Conservation (phyloP, 352 stramenopile genomes). For the Pythium brassicae region DNA sequence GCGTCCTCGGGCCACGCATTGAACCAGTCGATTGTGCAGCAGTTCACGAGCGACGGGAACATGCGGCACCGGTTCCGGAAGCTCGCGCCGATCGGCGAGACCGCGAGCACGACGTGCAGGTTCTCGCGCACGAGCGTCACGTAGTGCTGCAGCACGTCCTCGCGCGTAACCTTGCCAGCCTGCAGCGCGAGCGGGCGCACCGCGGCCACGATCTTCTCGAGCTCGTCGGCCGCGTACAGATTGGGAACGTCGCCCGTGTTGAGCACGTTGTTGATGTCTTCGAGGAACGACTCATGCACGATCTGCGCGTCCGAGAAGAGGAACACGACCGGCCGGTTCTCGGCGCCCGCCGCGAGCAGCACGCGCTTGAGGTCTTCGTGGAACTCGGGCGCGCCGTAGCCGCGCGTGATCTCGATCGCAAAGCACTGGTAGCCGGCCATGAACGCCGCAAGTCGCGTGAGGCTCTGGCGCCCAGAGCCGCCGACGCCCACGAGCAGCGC, state of each 20-base stretch:
- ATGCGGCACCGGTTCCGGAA: conserved; percentile 92
- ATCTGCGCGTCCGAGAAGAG: conserved; percentile 94
- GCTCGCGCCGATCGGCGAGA: conserved; percentile 89
- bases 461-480: conserved; percentile 86
- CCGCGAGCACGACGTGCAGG: conserved; percentile 92
- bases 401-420: conserved; percentile 91
- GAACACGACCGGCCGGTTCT: conserved; percentile 89
- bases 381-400: conserved; percentile 88
- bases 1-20: conserved; percentile 94
- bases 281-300: conserved; percentile 90
- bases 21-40: conserved; percentile 96
- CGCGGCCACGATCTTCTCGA: conserved; percentile 87
- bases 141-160: conserved; percentile 86
- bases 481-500: conserved; percentile 91
- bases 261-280: conserved; percentile 95
- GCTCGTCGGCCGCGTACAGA: conserved; percentile 88
- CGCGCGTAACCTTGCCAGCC: conserved; percentile 76
- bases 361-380: conserved; percentile 92
- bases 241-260: conserved; percentile 94
- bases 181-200: conserved; percentile 77
- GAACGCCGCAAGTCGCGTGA: conserved; percentile 88
- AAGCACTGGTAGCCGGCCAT: conserved; percentile 91
- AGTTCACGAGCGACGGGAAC: conserved; percentile 94
- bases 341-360: conserved; percentile 82
- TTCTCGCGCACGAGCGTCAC: conserved; percentile 91